A percentile compares a stretch with the other conserved stretches of the same genome.
Evolutionary conservation across 78 protist genomes (phyloP).

Genomic region (Dictyostelium capitatum): DNA sequence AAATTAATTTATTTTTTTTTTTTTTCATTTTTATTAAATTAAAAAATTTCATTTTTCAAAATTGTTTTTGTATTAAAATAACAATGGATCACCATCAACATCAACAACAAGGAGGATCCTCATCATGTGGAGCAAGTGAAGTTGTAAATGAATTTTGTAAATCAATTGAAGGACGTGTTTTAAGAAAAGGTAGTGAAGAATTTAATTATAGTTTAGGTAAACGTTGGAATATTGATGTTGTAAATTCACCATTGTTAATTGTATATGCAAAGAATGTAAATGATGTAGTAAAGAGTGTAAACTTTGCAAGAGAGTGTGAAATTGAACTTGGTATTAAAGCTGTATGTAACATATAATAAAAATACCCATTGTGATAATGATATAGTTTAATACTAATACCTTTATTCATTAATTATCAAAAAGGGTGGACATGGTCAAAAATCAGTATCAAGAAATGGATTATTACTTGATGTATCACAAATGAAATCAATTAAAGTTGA

Average conservation of each 20-base stretch:
- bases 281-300: background rate
- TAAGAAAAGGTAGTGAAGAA: conserved; percentile 23
- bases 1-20: too few species aligned
- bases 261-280: conserved; percentile 9
- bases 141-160: conserved; percentile 15
- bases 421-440: conserved; percentile 1
- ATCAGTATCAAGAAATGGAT: background rate
- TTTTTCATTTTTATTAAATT: too few species aligned
- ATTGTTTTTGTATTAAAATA: too few species aligned
- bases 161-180: conserved; percentile 21
- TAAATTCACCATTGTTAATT: background rate
- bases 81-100: background rate
- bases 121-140: background rate
- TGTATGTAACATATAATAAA: too few species aligned
- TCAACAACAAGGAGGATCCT: background rate
- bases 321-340: background rate
- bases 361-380: too few species aligned
- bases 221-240: conserved; percentile 39
- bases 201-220: background rate
- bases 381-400: too few species aligned
- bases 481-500: conserved; percentile 36
- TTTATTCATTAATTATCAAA: too few species aligned
- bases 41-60: too few species aligned
- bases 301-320: conserved; percentile 12
- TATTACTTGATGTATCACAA: background rate